Conservation (phyloP, 352 stramenopile species). For the Pythium vanterpoolii region DNA sequence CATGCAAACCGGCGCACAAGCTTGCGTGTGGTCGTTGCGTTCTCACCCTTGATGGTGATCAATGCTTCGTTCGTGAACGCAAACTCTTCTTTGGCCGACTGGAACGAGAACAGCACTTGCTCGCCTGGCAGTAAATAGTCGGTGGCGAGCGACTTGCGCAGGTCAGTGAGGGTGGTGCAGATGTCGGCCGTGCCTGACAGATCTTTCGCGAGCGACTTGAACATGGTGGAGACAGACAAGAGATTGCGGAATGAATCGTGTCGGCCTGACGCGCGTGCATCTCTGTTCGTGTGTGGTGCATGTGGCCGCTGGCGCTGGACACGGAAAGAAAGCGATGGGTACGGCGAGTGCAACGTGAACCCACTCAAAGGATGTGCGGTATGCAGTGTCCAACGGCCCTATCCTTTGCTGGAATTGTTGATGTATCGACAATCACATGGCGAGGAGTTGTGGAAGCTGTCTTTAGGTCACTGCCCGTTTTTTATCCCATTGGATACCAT, state of each 20-base stretch:
- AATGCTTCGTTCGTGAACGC: slow-evolving; percentile 62
- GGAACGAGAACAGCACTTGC: slow-evolving; percentile 46
- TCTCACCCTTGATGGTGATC: slow-evolving; percentile 35
- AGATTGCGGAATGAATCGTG: slow-evolving; percentile 24
- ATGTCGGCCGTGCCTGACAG: slow-evolving; percentile 21
- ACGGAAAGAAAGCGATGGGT: background rate
- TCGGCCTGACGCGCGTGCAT: too few species aligned
- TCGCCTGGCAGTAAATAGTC: slow-evolving; percentile 53
- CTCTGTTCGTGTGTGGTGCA: too few species aligned
- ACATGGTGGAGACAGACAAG: slow-evolving; percentile 10
- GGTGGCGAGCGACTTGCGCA: slow-evolving; percentile 36
- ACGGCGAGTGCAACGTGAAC: background rate
- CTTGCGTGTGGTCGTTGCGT: slow-evolving; percentile 46
- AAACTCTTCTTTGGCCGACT: slow-evolving; percentile 58
- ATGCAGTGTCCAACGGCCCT: background rate
- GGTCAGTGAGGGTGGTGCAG: slow-evolving; percentile 29
- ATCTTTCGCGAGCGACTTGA: slow-evolving; percentile 20
- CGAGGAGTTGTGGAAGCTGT: background rate
- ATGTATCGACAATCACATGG: background rate
- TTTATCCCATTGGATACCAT: too few species aligned
- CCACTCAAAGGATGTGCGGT: background rate
- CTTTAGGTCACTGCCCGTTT: too few species aligned
- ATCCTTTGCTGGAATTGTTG: background rate
- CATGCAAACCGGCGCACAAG: slow-evolving; percentile 25
- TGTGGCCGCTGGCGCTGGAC: background rate